These are phyloP conservation scores for Apophysomyces trapeziformis DNA, from an alignment of 371 early-diverging fungal species.

Conservation along the genomic window DNA sequence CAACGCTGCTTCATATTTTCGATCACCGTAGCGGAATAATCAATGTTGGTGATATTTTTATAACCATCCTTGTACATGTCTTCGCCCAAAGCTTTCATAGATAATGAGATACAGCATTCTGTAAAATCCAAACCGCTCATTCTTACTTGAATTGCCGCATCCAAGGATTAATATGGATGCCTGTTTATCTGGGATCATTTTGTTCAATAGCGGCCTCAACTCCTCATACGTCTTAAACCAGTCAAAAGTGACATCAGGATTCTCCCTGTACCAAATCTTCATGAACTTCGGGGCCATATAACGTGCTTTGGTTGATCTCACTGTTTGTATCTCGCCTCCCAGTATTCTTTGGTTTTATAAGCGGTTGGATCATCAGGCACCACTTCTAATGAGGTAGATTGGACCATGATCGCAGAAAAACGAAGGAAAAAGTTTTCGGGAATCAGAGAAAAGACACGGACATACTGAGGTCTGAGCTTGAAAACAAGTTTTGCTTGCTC, in stretches of 20 bases:
- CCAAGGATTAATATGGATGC: conserved; percentile 76
- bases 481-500: no score
- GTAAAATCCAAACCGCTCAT: not conserved
- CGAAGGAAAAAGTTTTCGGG: no score
- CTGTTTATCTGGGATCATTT: conserved; percentile 60
- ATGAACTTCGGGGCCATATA: not conserved
- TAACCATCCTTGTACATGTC: conserved; percentile 86
- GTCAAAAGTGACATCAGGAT: conserved; percentile 70
- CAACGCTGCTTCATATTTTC: conserved; percentile 74
- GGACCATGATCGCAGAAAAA: conserved; percentile 29
- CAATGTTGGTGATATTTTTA: conserved; percentile 77
- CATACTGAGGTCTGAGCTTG: no score
- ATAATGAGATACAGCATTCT: not conserved
- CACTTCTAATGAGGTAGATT: conserved; percentile 52
- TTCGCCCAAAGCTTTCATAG: conserved; percentile 65
- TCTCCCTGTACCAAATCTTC: conserved; percentile 46
- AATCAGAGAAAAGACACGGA: no score
- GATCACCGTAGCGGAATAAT: conserved; percentile 81
- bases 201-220: conserved; percentile 62
- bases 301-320: conserved; percentile 13
- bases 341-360: conserved; percentile 67
- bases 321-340: conserved; percentile 60
- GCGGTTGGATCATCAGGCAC: conserved; percentile 69
- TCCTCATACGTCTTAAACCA: conserved; percentile 88
- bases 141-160: conserved; percentile 77